Conservation (phyloP, 1,284 basidiomycete genomes). For the Fomitopsis schrenkii region DNA sequence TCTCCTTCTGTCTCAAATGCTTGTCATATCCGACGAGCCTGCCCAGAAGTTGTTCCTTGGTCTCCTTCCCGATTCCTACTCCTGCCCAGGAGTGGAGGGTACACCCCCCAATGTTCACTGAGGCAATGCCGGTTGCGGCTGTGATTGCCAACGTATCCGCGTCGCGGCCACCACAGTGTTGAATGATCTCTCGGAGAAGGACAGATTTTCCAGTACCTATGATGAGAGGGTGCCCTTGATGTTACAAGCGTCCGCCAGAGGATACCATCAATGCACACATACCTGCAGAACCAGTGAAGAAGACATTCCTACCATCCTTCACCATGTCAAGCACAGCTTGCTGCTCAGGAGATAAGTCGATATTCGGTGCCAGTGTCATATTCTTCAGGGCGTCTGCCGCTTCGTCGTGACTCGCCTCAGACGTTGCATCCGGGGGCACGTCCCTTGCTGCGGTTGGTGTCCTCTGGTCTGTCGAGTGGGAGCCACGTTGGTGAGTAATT, state of each 20-base stretch:
- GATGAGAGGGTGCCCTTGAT: neutral
- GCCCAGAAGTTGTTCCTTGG: conserved; percentile 11
- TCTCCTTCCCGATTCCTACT: conserved; percentile 79
- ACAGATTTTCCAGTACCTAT: conserved; percentile 94
- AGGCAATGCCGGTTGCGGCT: conserved; percentile 84
- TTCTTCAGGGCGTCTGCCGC: too few species aligned
- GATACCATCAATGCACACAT: conserved; percentile 6
- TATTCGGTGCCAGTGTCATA: neutral
- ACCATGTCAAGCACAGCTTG: conserved; percentile 52
- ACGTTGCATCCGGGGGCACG: neutral
- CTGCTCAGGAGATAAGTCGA: conserved; percentile 48
- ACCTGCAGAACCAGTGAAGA: conserved; percentile 82
- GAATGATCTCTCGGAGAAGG: conserved; percentile 87
- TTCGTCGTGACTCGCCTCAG: neutral
- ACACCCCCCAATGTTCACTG: conserved; percentile 90
- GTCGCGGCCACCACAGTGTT: conserved; percentile 22
- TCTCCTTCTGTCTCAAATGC: conserved; percentile 43
- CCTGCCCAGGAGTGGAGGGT: conserved; percentile 94
- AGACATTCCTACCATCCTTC: conserved; percentile 58
- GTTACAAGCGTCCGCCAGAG: neutral
- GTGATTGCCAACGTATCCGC: conserved; percentile 46
- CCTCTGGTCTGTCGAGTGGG: neutral
- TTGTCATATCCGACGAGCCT: conserved; percentile 49
- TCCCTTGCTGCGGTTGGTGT: neutral
- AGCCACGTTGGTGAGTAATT: neutral